These are phyloP conservation scores for Paraphoma chrysanthemicola DNA, from an alignment of 2,329 filamentous ascomycete genomes.

Conservation along the genomic window DNA sequence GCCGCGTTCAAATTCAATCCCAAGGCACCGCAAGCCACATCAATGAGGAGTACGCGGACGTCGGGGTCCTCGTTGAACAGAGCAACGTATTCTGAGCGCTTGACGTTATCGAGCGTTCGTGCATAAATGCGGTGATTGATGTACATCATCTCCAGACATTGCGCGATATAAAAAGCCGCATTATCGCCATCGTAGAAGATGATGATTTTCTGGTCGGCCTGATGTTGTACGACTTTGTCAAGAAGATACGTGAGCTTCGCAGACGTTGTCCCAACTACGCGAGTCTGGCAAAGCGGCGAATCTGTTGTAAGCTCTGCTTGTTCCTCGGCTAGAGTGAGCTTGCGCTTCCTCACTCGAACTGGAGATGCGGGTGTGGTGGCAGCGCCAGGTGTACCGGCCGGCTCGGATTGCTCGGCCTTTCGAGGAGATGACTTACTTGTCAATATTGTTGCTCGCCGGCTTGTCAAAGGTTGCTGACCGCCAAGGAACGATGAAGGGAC, in stretches of 20 bases:
- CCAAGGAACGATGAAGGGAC: conserved; percentile 51
- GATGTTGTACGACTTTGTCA: conserved; percentile 71
- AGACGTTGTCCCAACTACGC: conserved; percentile 79
- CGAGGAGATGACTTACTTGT: conserved; percentile 27
- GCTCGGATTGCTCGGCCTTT: conserved; percentile 15
- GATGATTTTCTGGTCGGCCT: conserved; percentile 81
- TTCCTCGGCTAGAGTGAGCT: conserved; percentile 40
- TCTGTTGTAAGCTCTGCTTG: conserved; percentile 43
- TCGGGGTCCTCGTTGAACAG: conserved; percentile 74
- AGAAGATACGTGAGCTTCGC: conserved; percentile 88
- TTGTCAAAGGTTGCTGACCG: conserved; percentile 44
- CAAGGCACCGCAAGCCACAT: conserved; percentile 86
- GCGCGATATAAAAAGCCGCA: conserved; percentile 82
- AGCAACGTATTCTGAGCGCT: conserved; percentile 76
- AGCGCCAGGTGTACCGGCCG: background rate
- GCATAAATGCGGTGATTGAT: conserved; percentile 72
- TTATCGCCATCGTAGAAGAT: conserved; percentile 93
- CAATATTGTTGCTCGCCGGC: conserved; percentile 28
- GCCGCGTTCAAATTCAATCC: conserved; percentile 85
- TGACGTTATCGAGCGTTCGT: conserved; percentile 64
- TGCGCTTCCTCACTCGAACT: conserved; percentile 36
- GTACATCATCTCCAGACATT: conserved; percentile 76
- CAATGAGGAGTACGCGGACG: conserved; percentile 85
- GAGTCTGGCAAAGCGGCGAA: conserved; percentile 65
- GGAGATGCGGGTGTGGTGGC: conserved; percentile 14